phyloP scores from a whole-genome alignment of 371 early-diverging fungal genomes.

The Mucor mucedo region DNA sequence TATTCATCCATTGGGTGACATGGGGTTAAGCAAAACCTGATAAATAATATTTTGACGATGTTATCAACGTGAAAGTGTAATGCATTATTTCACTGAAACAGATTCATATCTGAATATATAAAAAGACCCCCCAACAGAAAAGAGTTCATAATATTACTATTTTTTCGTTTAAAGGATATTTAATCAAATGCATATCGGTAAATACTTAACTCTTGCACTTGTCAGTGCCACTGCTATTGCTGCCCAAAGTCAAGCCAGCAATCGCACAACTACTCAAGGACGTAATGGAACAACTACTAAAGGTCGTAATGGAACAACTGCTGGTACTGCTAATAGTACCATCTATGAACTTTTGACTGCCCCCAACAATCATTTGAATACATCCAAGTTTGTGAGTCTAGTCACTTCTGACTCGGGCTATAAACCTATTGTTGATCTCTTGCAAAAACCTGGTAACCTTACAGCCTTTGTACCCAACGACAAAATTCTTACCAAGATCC shows the following conservation, averaged over 20 bases:
- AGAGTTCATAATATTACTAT: too few species aligned
- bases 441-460: constrained; percentile 32
- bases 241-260: constrained; percentile 9
- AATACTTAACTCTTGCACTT: constrained; percentile 14
- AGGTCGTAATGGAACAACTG: background rate
- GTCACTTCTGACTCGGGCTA: constrained; percentile 38
- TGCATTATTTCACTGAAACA: background rate
- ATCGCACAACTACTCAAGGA: background rate
- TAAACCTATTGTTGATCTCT: constrained; percentile 31
- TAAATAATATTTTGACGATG: background rate
- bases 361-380: constrained; percentile 31
- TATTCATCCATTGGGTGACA: background rate
- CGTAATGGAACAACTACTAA: too few species aligned
- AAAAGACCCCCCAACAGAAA: background rate
- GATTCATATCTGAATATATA: background rate
- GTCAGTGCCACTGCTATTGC: constrained; percentile 9
- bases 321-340: constrained; percentile 13
- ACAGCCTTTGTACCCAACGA: constrained; percentile 46
- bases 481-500: constrained; percentile 1
- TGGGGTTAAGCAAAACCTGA: background rate
- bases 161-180: background rate
- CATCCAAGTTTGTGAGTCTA: constrained; percentile 31
- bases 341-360: constrained; percentile 33
- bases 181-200: constrained; percentile 16
- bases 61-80: background rate